Conservation (phyloP, 169 alveolate genomes). For the Hepatocystis sp. region DNA sequence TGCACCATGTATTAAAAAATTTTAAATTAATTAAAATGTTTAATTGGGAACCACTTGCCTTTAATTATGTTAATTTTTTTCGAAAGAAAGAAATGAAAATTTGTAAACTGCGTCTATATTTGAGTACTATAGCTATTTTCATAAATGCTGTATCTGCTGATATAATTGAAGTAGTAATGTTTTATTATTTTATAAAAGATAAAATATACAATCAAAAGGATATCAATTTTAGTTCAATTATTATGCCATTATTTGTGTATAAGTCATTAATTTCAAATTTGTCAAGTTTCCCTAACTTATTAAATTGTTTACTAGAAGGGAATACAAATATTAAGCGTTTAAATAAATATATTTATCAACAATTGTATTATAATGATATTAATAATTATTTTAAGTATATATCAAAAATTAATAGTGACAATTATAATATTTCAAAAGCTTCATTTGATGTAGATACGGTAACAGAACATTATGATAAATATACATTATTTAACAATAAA, state of each 20-base stretch:
- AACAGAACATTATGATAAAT: neutral
- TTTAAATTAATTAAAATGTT: slow-evolving; percentile 61
- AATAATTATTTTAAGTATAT: slow-evolving; percentile 36
- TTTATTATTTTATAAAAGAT: slow-evolving; percentile 27
- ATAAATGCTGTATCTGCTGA: slow-evolving; percentile 23
- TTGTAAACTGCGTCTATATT: slow-evolving; percentile 19
- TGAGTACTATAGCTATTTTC: slow-evolving; percentile 24
- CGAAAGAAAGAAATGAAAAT: slow-evolving; percentile 34
- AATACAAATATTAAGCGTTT: slow-evolving; percentile 19
- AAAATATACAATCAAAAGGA: slow-evolving; percentile 28
- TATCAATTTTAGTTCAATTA: slow-evolving; percentile 20
- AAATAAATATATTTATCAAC: slow-evolving; percentile 28
- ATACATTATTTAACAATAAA: neutral
- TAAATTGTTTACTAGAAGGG: slow-evolving; percentile 56
- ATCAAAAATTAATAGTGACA: neutral
- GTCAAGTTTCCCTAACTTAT: slow-evolving; percentile 22
- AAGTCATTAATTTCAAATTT: slow-evolving; percentile 49
- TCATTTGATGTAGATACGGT: slow-evolving; percentile 4
- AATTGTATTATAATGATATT: slow-evolving; percentile 45
- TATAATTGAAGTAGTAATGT: slow-evolving; percentile 38
- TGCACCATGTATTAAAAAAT: slow-evolving; percentile 63
- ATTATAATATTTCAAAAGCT: slow-evolving; percentile 3
- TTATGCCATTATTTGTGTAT: slow-evolving; percentile 57
- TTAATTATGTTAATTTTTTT: slow-evolving; percentile 47
- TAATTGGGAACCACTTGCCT: slow-evolving; percentile 74